phyloP scores from a whole-genome alignment of 169 alveolate genomes.

The Cryptosporidium viatorum region DNA sequence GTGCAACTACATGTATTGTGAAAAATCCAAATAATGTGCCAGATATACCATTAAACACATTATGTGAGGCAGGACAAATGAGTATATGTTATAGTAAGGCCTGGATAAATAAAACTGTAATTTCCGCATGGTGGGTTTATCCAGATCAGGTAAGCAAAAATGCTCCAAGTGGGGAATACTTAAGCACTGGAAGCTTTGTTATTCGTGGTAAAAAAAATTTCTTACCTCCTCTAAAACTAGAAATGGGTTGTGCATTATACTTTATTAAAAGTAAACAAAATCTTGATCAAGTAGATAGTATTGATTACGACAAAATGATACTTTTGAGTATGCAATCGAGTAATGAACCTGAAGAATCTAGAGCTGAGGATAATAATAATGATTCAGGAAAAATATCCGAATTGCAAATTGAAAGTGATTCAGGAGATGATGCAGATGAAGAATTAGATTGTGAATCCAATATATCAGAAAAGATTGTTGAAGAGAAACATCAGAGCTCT shows the following conservation, averaged over 20 bases:
- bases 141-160: conserved; percentile 95
- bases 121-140: conserved; percentile 97
- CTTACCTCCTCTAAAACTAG: conserved; percentile 90
- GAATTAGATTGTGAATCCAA: conserved; percentile 26
- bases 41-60: conserved; percentile 85
- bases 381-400: conserved; percentile 25
- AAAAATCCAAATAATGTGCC: conserved; percentile 88
- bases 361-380: not conserved
- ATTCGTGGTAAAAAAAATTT: conserved; percentile 96
- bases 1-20: conserved; percentile 96
- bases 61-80: conserved; percentile 87
- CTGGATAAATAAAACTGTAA: conserved; percentile 92
- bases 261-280: conserved; percentile 76
- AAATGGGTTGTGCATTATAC: conserved; percentile 92
- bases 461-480: not conserved
- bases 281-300: conserved; percentile 77
- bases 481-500: conserved; percentile 9
- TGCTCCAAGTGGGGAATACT: conserved; percentile 95
- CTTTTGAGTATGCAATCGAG: conserved; percentile 41
- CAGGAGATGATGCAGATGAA: conserved; percentile 69
- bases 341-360: conserved; percentile 7
- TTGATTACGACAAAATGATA: conserved; percentile 70
- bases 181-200: conserved; percentile 94
- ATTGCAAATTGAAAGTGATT: conserved; percentile 52
- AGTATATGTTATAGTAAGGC: conserved; percentile 93